A percentile compares a stretch with the other conserved stretches of the same genome.
phyloP scores from a whole-genome alignment of 768 basidiomycete species.

The Leucosporidium yakuticum region DNA sequence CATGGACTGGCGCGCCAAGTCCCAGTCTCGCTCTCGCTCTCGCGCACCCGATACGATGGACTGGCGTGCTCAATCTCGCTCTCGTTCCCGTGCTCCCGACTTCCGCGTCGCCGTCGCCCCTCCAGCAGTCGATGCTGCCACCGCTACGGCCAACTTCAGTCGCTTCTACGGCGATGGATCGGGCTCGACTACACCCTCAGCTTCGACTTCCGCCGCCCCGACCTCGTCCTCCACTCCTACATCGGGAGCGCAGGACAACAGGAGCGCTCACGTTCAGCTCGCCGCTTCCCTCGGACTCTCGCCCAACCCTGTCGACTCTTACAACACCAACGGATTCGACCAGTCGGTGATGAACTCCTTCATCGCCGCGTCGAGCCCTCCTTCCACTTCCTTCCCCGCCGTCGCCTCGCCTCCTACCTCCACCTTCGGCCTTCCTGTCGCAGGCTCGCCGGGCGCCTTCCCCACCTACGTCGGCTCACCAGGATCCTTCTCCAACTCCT shows the following conservation, averaged over 20 bases:
- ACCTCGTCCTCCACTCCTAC: too few species aligned
- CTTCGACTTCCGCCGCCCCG: neutral
- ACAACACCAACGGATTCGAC: neutral
- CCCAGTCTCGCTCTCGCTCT: slow-evolving; percentile 36
- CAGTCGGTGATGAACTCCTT: neutral
- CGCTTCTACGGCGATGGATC: slow-evolving; percentile 31
- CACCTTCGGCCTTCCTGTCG: neutral
- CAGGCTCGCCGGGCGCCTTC: neutral
- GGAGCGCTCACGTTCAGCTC: slow-evolving; percentile 9
- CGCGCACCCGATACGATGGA: slow-evolving; percentile 63
- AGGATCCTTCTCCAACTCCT: neutral
- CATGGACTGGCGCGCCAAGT: slow-evolving; percentile 37
- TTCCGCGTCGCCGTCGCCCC: slow-evolving; percentile 24
- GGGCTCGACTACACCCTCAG: neutral
- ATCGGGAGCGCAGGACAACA: too few species aligned
- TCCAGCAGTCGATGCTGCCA: slow-evolving; percentile 21
- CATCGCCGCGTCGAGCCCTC: neutral
- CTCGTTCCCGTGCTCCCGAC: slow-evolving; percentile 41
- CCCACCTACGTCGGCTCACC: neutral
- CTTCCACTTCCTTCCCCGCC: neutral
- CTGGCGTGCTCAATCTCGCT: slow-evolving; percentile 63
- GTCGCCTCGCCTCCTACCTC: neutral
- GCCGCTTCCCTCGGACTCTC: slow-evolving; percentile 30
- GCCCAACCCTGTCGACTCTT: slow-evolving; percentile 1
- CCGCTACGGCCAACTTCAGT: slow-evolving; percentile 26